These are phyloP conservation scores for Trichoderma sp. DNA, from an alignment of 2,329 filamentous ascomycete genomes.

Conservation along the genomic window DNA sequence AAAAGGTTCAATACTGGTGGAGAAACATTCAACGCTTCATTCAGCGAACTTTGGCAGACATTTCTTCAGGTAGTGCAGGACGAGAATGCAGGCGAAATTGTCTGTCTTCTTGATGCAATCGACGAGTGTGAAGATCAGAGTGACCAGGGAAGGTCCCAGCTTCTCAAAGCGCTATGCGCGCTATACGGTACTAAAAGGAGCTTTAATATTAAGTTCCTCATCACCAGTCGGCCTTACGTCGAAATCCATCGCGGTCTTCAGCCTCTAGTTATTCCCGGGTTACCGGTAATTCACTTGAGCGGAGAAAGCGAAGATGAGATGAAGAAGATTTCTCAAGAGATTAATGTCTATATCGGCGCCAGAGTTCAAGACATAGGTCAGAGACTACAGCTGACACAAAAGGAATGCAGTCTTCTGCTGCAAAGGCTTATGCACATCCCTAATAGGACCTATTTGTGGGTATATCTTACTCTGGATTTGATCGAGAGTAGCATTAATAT, in stretches of 20 bases:
- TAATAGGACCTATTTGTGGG: slow-evolving; percentile 34
- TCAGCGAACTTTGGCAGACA: neutral
- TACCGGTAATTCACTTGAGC: slow-evolving; percentile 26
- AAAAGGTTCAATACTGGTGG: neutral
- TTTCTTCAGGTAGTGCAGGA: neutral
- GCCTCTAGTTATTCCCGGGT: neutral
- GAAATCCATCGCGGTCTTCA: slow-evolving; percentile 29
- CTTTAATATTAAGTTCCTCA: slow-evolving; percentile 39
- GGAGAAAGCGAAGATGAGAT: slow-evolving; percentile 26
- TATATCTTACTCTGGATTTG: slow-evolving; percentile 27
- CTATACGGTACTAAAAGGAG: neutral
- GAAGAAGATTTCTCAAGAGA: slow-evolving; percentile 27
- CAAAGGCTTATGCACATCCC: slow-evolving; percentile 21
- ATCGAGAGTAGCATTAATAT: slow-evolving; percentile 11
- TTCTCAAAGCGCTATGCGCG: neutral
- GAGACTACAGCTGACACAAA: neutral
- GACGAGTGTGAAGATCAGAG: neutral
- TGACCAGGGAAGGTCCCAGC: neutral
- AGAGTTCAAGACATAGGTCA: slow-evolving; percentile 13
- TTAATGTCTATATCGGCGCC: slow-evolving; percentile 26
- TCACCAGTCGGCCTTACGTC: slow-evolving; percentile 36
- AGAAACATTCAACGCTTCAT: neutral
- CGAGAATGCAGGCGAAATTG: neutral
- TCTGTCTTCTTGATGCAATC: neutral
- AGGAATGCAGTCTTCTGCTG: slow-evolving; percentile 23